A percentile compares a stretch with the other conserved stretches of the same genome.
Conservation (phyloP, 179 eudicot genomes). For the Silene coronaria region DNA sequence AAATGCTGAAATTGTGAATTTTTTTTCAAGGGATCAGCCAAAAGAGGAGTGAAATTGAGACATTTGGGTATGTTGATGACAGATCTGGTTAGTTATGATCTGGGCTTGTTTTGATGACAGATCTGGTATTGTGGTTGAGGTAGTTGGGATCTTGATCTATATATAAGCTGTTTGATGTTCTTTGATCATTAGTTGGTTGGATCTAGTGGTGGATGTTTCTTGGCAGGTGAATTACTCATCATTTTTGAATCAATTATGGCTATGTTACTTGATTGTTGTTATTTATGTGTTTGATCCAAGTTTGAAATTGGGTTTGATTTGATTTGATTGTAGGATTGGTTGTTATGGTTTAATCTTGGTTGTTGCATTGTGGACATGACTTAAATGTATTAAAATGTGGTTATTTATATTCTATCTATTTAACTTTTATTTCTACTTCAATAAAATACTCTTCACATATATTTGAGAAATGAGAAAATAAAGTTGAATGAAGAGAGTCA, state of each 20-base stretch:
- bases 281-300: neutral
- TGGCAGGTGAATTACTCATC: neutral
- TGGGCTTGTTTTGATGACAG: neutral
- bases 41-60: neutral
- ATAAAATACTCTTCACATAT: no score
- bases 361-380: no score
- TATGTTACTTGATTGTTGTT: neutral
- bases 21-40: neutral
- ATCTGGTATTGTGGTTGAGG: neutral
- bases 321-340: no score
- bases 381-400: no score
- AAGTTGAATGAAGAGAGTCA: no score
- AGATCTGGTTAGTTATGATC: neutral
- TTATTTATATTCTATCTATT: no score
- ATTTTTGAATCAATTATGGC: neutral
- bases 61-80: neutral
- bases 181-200: constrained; percentile 2
- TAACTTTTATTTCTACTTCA: no score
- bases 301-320: neutral
- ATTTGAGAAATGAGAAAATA: no score
- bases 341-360: neutral
- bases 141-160: neutral
- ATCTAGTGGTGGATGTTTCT: neutral
- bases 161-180: neutral
- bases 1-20: neutral